A percentile compares a stretch with the other conserved stretches of the same genome.
Evolutionary conservation across 441 rosid species (phyloP).

Genomic region (Bocquillonia castaneifolia): DNA sequence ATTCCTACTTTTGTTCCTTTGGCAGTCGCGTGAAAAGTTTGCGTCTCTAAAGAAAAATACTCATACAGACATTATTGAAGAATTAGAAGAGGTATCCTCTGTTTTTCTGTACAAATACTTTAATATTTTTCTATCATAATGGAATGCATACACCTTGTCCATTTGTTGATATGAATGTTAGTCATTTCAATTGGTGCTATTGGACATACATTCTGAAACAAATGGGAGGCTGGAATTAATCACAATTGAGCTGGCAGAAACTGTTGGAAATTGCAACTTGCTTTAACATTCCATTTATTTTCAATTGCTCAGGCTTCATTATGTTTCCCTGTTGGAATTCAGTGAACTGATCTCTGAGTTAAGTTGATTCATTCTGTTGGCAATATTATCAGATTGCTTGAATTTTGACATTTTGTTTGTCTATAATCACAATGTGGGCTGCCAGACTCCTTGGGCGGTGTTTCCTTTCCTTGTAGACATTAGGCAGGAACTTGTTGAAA

Average conservation of each 20-base stretch:
- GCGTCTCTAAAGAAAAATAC: slow-evolving; percentile 83
- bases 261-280: not conserved
- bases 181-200: not conserved
- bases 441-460: too few species aligned
- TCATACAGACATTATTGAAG: slow-evolving; percentile 66
- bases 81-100: slow-evolving; percentile 74
- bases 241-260: not conserved
- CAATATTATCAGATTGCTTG: not conserved
- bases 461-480: too few species aligned
- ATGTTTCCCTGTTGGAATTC: not conserved
- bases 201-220: not conserved
- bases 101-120: not conserved
- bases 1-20: slow-evolving; percentile 15
- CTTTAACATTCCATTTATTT: not conserved
- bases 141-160: not conserved
- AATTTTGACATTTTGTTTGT: not conserved
- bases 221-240: not conserved
- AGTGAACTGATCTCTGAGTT: not conserved
- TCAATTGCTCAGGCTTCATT: not conserved
- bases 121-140: not conserved
- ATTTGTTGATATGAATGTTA: not conserved
- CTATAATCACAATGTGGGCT: not conserved
- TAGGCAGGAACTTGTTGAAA: not conserved
- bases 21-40: slow-evolving; percentile 83
- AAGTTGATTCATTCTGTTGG: not conserved